Base-by-base conservation (phyloP, 2,329 filamentous ascomycete species). In the Aspergillus hortae region DNA sequence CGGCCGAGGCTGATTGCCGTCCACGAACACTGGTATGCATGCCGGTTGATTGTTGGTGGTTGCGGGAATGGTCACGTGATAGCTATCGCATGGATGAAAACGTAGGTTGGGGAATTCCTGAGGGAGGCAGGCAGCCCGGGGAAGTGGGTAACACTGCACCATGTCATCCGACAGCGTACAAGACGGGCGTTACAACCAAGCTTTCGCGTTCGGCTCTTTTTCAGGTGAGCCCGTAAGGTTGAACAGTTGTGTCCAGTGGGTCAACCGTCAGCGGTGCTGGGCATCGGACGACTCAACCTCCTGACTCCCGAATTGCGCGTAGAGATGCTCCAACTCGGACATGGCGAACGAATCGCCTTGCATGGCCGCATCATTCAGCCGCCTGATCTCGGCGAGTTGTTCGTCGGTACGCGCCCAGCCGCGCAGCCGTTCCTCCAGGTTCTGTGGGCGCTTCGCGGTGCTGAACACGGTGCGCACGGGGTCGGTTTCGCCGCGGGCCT, bases 401-500 rank as follows among this genome's bases (percentile, higher is more conserved):
- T 70, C 65, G 43, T 72, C 70, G 3, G 66, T 71, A 17, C 65
- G 64, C n/a, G 65, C 66, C 68, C 72, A 74, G 23, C 66, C 70
- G 10, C 60, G 60, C 41, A 73, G 52, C 36, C 62, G 65, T 17
- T 65, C 67, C 21, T 66, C 61, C 19, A 70, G 49, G 52, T 63
- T 67, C 43, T 66, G 61, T 9, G 60, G 61, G 7, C 74, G 64
- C 36, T 62, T 68, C 17, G 63, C 56, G 35, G 35, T 17, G 10
- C 80, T 79, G 63, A 81, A 79, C 4, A 86, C 77, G 0, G 85
- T 87, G 23, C 71, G 69, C n/a, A 89, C 84, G 14, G 81, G 72
- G 63, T 90, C 87, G 15, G 68, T 76, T 67, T 90, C 85, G 6
- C 85, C 85, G 59, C 78, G 83, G 25, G 77, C 77, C 45, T 77